These are phyloP conservation scores for Teratosphaeria nubilosa DNA, from an alignment of 2,329 filamentous ascomycete genomes.

Conservation along the genomic window DNA sequence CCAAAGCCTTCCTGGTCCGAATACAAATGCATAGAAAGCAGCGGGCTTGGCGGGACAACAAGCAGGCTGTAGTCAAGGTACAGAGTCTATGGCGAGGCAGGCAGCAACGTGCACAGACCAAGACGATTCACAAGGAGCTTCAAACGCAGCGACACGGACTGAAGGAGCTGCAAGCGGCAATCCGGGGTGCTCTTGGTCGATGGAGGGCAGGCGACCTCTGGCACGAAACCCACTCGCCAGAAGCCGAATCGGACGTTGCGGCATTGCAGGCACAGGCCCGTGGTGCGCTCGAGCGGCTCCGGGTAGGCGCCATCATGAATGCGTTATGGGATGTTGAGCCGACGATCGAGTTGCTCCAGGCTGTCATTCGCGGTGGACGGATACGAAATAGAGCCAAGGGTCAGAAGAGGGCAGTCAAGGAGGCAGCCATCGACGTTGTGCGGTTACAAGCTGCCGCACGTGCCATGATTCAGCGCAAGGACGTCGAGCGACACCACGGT, in stretches of 20 bases:
- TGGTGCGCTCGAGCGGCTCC: slow-evolving; percentile 67
- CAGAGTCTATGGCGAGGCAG: slow-evolving; percentile 71
- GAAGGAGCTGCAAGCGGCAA: slow-evolving; percentile 31
- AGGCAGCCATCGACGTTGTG: slow-evolving; percentile 50
- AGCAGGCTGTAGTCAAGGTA: slow-evolving; percentile 59
- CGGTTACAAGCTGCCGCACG: slow-evolving; percentile 37
- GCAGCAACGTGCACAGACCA: slow-evolving; percentile 39
- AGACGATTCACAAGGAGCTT: slow-evolving; percentile 37
- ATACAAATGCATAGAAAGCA: slow-evolving; percentile 52
- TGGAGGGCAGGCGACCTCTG: slow-evolving; percentile 43
- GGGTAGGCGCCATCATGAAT: slow-evolving; percentile 75
- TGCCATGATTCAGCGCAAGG: slow-evolving; percentile 53
- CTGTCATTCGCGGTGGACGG: slow-evolving; percentile 47
- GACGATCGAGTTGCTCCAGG: slow-evolving; percentile 67
- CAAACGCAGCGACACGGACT: slow-evolving; percentile 37
- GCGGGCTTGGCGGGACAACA: slow-evolving; percentile 59
- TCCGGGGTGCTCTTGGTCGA: slow-evolving; percentile 45
- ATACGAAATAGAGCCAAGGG: slow-evolving; percentile 31
- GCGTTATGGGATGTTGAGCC: slow-evolving; percentile 77
- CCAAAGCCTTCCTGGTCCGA: slow-evolving; percentile 66
- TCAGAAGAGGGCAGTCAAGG: slow-evolving; percentile 52
- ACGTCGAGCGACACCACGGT: slow-evolving; percentile 20
- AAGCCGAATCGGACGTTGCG: slow-evolving; percentile 18
- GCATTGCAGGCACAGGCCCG: slow-evolving; percentile 38
- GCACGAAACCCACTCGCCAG: slow-evolving; percentile 26